These are phyloP conservation scores for Penicillium sp. DNA, from an alignment of 2,329 filamentous ascomycete species.

Conservation along the genomic window DNA sequence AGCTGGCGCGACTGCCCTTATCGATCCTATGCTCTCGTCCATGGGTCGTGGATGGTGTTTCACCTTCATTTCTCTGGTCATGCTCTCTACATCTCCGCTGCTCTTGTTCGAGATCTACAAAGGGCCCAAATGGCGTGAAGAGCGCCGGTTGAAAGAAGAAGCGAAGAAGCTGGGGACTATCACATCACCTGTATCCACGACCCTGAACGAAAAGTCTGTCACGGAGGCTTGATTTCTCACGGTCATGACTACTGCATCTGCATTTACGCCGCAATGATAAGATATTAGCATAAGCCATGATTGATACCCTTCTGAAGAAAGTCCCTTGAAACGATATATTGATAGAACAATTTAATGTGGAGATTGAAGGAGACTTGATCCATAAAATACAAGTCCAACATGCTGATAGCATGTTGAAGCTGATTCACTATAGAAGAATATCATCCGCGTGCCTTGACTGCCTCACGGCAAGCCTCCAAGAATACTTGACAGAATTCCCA, in stretches of 20 bases:
- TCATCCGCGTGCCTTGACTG: slow-evolving; percentile 22
- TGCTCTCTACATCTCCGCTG: slow-evolving; percentile 40
- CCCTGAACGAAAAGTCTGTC: slow-evolving; percentile 1
- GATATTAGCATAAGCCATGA: not conserved
- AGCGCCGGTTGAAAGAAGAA: slow-evolving; percentile 33
- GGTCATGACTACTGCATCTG: not conserved
- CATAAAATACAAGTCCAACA: not conserved
- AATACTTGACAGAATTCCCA: slow-evolving; percentile 59
- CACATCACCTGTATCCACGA: not conserved
- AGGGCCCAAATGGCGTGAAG: slow-evolving; percentile 46
- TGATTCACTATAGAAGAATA: not conserved
- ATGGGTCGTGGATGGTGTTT: slow-evolving; percentile 37
- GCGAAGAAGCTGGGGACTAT: slow-evolving; percentile 8
- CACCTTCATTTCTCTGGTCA: slow-evolving; percentile 43
- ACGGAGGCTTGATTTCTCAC: not conserved
- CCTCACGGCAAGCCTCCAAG: slow-evolving; percentile 47
- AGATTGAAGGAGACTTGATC: not conserved
- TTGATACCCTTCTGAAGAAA: not conserved
- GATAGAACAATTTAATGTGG: not conserved
- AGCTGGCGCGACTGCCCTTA: slow-evolving; percentile 43
- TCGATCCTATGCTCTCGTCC: slow-evolving; percentile 41
- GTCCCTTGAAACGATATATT: not conserved
- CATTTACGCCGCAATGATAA: slow-evolving; percentile 1
- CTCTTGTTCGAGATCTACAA: slow-evolving; percentile 40
- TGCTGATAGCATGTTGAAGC: not conserved